Percentiles rank a stretch among this genome's conserved stretches.
phyloP scores from a whole-genome alignment of 768 basidiomycete genomes.

The Boletus coccyginus region DNA sequence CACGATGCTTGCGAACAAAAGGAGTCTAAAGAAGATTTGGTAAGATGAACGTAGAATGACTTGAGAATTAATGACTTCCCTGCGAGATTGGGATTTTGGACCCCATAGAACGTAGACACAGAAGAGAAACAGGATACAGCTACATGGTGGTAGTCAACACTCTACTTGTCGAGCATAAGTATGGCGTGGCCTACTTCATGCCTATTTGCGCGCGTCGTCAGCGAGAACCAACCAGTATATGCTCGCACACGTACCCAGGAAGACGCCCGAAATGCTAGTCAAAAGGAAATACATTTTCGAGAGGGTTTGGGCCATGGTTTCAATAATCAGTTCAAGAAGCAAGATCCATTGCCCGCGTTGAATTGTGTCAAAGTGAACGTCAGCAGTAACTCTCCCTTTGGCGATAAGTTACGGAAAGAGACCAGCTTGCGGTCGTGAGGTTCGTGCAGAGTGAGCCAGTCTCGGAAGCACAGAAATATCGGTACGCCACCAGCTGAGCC shows the following conservation, averaged over 20 bases:
- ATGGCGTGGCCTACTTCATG: constrained; percentile 12
- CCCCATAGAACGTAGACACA: constrained; percentile 19
- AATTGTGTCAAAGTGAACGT: neutral
- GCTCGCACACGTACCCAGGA: constrained; percentile 13
- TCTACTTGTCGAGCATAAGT: neutral
- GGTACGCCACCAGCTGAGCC: neutral
- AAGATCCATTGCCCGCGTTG: neutral
- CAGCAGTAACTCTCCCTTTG: neutral
- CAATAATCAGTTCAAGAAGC: neutral
- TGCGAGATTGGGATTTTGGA: neutral
- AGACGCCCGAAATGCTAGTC: constrained; percentile 4
- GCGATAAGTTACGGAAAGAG: neutral
- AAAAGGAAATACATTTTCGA: constrained; percentile 10
- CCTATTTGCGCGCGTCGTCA: constrained; percentile 4
- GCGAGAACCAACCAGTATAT: neutral
- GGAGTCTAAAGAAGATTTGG: neutral
- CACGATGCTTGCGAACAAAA: constrained; percentile 10
- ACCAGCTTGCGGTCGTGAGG: too few relatives aligned
- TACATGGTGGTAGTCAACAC: neutral
- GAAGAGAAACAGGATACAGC: constrained; percentile 18
- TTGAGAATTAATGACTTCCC: neutral
- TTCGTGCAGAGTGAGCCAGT: too few relatives aligned
- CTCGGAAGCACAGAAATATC: too few relatives aligned
- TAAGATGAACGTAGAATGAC: neutral
- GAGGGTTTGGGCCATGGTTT: neutral